Evolutionary conservation across 2,329 filamentous ascomycete species (phyloP).

Genomic region (Phialophora tarda): DNA sequence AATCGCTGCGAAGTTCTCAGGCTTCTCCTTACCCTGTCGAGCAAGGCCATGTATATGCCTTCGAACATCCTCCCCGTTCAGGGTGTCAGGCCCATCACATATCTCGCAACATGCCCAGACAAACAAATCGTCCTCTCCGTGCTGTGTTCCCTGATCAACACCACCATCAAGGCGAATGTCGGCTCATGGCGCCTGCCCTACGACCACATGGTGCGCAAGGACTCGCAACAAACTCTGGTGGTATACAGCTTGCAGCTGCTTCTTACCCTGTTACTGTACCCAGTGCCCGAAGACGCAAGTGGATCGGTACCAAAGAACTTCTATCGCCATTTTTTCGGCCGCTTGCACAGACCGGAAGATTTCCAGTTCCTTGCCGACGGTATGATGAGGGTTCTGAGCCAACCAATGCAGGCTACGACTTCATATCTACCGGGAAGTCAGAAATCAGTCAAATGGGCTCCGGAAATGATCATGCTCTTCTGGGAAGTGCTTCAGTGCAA

Average conservation of each 20-base stretch:
- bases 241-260: constrained; percentile 91
- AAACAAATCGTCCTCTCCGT: constrained; percentile 91
- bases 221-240: constrained; percentile 86
- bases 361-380: constrained; percentile 97
- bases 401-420: constrained; percentile 75
- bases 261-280: constrained; percentile 83
- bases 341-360: constrained; percentile 89
- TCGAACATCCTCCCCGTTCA: constrained; percentile 78
- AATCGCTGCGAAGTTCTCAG: constrained; percentile 90
- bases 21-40: constrained; percentile 80
- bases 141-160: constrained; percentile 91
- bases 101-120: constrained; percentile 84
- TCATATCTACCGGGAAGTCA: constrained; percentile 89
- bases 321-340: constrained; percentile 89
- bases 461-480: constrained; percentile 95
- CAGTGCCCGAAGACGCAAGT: constrained; percentile 76
- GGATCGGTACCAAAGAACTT: constrained; percentile 78
- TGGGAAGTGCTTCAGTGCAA: constrained; percentile 98
- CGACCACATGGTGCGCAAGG: constrained; percentile 88
- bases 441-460: constrained; percentile 80
- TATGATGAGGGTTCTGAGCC: constrained; percentile 89
- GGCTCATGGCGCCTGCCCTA: constrained; percentile 93
- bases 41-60: constrained; percentile 92
- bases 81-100: constrained; percentile 83
- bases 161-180: constrained; percentile 93